phyloP scores from a whole-genome alignment of 2,329 filamentous ascomycete genomes.

The Ophiostoma novo-ulmi region DNA sequence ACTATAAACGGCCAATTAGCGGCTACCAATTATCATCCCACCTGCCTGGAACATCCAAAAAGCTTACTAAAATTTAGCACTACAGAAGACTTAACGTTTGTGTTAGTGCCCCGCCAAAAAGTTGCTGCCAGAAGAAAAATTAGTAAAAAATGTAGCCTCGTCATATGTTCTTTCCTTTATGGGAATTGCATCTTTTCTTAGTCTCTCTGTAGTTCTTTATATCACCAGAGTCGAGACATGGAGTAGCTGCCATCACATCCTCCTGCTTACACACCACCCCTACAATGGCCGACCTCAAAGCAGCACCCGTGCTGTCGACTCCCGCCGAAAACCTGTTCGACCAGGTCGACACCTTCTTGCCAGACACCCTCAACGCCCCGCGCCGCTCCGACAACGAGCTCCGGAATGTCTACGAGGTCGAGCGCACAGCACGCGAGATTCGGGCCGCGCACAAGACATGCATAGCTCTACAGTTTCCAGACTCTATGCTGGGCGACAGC shows the following conservation, averaged over 20 bases:
- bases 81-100: too few relatives aligned
- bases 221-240: not conserved
- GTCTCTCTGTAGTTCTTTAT: not conserved
- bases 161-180: slow-evolving; percentile 9
- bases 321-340: slow-evolving; percentile 57
- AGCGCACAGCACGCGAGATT: slow-evolving; percentile 72
- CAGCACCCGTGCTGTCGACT: slow-evolving; percentile 58
- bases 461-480: slow-evolving; percentile 91
- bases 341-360: slow-evolving; percentile 40
- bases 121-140: slow-evolving; percentile 5
- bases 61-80: slow-evolving; percentile 18
- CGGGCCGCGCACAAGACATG: slow-evolving; percentile 63
- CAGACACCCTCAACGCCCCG: slow-evolving; percentile 32
- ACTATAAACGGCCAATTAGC: slow-evolving; percentile 17
- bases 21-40: slow-evolving; percentile 18
- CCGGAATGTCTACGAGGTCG: slow-evolving; percentile 74
- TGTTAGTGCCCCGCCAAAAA: slow-evolving; percentile 22
- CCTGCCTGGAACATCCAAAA: not conserved
- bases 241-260: not conserved
- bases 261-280: not conserved
- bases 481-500: slow-evolving; percentile 83
- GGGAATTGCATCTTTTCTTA: not conserved
- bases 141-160: slow-evolving; percentile 11
- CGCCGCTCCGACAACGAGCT: slow-evolving; percentile 61
- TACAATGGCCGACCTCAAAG: slow-evolving; percentile 46